Evolutionary conservation across 495 filamentous ascomycete genomes (phyloP), one percentile per base, ranked within the genome.

Genomic region (Hypoxylon cercidicola): DNA sequence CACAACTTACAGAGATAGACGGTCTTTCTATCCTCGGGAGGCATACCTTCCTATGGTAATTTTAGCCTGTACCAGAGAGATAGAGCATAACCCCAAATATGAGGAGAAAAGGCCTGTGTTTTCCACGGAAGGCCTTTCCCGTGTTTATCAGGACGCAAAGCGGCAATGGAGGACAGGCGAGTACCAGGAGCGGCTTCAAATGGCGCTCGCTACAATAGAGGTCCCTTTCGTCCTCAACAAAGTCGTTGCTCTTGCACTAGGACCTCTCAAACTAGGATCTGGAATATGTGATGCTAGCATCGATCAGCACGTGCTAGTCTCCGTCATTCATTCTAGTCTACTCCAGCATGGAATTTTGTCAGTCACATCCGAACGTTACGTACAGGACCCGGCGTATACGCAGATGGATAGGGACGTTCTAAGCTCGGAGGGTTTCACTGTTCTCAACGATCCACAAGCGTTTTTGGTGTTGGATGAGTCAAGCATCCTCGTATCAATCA

Each of bases 381-480:
- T 57, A 45, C 54, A 57, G 32, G 54, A 62, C 18, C 59, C 59
- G 20, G 20, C 16, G 11, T 62, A 62, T 25, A 55, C 25, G 34
- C 50, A 62, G 15, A 23, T 13, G 43, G 59, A 62, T 20, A 62
- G 13, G 20, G 50, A 46, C 40, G 43, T 55, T 40, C 34, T 62
- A 39, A 32, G 34, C 32, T 48, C 41, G 19, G 50, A 41, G 30
- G 32, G 37, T 15, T 62, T 74, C 18, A 45, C 56, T 2, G 23
- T 75, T 4, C 52, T 77, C 2, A 50, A 69, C 18, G 73, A 75
- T 41, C 75, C 75, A 1, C 32, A 63, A 15, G 75, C 60, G 5
- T 74, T 74, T 49, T 49, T 75, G 11, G 28, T 67, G 10, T 43
- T 75, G 9, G 70, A 74, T 46, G 59, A 75, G 13, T 46, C 43